Conservation (phyloP, 2,329 filamentous ascomycete genomes). For the Aureobasidium pullulans region DNA sequence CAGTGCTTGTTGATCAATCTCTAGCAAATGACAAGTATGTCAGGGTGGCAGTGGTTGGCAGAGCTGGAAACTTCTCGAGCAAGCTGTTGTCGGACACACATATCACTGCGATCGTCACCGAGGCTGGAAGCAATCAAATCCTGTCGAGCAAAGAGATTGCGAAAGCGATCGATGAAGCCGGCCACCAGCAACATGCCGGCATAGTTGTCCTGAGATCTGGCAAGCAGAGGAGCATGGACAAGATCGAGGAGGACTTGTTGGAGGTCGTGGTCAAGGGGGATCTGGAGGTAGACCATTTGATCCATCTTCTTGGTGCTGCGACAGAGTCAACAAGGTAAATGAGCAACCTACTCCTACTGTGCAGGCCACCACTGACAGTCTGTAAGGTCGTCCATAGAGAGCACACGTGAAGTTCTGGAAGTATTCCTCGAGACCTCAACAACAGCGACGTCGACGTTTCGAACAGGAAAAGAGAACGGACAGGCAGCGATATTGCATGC, state of each 20-base stretch:
- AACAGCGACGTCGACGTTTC: slow-evolving; percentile 25
- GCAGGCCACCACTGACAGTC: background rate
- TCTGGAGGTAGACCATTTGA: slow-evolving; percentile 27
- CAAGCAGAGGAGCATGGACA: slow-evolving; percentile 21
- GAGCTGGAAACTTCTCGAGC: slow-evolving; percentile 27
- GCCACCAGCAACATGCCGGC: slow-evolving; percentile 20
- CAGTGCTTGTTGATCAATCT: slow-evolving; percentile 25
- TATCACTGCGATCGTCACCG: slow-evolving; percentile 26
- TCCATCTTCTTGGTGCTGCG: slow-evolving; percentile 25
- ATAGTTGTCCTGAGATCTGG: slow-evolving; percentile 25
- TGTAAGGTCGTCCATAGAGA: slow-evolving; percentile 21
- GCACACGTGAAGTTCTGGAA: slow-evolving; percentile 24
- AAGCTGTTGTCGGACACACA: slow-evolving; percentile 27
- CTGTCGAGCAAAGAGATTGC: slow-evolving; percentile 24
- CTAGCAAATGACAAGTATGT: slow-evolving; percentile 22
- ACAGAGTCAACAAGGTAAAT: slow-evolving; percentile 20
- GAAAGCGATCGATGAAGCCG: slow-evolving; percentile 20
- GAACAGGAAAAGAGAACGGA: slow-evolving; percentile 24
- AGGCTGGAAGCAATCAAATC: slow-evolving; percentile 18
- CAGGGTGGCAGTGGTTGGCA: slow-evolving; percentile 25
- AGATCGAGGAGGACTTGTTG: slow-evolving; percentile 20
- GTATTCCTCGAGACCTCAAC: slow-evolving; percentile 23
- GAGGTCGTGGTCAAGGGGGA: slow-evolving; percentile 24
- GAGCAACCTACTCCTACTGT: background rate
- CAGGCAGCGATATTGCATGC: slow-evolving; percentile 24